Conservation (phyloP, 768 basidiomycete species). For the Boletus pseudopeckii region DNA sequence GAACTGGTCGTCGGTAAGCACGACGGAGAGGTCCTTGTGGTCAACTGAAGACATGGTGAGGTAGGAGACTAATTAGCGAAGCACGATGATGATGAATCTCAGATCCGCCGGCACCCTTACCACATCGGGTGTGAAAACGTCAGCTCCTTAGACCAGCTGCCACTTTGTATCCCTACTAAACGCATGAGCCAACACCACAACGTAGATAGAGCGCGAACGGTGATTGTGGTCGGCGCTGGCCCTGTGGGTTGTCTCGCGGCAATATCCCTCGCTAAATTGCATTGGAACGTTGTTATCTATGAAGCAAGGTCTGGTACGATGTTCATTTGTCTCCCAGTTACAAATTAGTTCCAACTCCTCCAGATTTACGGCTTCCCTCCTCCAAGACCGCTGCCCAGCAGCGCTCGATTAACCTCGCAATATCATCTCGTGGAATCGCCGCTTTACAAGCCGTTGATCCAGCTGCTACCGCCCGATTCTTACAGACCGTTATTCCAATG, state of each 20-base stretch:
- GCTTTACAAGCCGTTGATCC: constrained; percentile 82
- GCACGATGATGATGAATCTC: constrained; percentile 11
- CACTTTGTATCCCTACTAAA: background rate
- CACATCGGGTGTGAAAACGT: constrained; percentile 8
- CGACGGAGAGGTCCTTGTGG: constrained; percentile 23
- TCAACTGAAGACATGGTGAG: constrained; percentile 14
- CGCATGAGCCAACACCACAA: constrained; percentile 11
- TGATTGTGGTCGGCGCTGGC: constrained; percentile 80
- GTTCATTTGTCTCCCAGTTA: constrained; percentile 12
- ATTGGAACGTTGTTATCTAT: constrained; percentile 80
- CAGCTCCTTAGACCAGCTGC: background rate
- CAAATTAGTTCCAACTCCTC: constrained; percentile 11
- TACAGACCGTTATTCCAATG: constrained; percentile 88
- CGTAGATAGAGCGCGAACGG: constrained; percentile 36
- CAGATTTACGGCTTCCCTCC: constrained; percentile 73
- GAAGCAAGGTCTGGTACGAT: constrained; percentile 72
- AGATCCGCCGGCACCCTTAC: constrained; percentile 17
- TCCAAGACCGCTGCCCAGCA: constrained; percentile 65
- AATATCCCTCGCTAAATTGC: constrained; percentile 77
- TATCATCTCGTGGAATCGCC: constrained; percentile 89
- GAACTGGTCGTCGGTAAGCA: constrained; percentile 52
- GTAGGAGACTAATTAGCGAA: background rate
- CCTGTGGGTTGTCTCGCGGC: constrained; percentile 94
- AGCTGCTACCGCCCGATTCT: constrained; percentile 61
- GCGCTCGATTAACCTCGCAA: constrained; percentile 94